Conservation (phyloP, 495 filamentous ascomycete species). For the Diplogelasinospora grovesii region DNA sequence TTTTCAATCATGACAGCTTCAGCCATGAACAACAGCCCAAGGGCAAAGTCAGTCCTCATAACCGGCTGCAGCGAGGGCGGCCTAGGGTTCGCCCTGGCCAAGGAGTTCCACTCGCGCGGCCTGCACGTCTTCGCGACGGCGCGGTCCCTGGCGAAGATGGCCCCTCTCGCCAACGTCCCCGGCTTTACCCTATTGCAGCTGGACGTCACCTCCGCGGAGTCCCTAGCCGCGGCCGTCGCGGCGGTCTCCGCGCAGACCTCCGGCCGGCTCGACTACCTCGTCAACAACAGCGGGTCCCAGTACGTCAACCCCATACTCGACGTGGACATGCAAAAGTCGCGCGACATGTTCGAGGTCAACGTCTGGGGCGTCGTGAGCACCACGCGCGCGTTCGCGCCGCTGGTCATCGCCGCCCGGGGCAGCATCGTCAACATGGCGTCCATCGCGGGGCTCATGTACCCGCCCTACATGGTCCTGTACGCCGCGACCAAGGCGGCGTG, state of each 20-base stretch:
- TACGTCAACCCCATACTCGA: slow-evolving; percentile 31
- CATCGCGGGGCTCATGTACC: background rate
- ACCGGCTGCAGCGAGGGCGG: slow-evolving; percentile 41
- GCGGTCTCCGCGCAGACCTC: slow-evolving; percentile 14
- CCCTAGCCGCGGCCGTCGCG: slow-evolving; percentile 28
- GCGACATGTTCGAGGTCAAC: slow-evolving; percentile 41
- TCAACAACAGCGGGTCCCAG: slow-evolving; percentile 43
- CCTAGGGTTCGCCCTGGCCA: slow-evolving; percentile 37
- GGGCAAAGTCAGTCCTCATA: slow-evolving; percentile 23
- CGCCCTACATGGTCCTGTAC: slow-evolving; percentile 22
- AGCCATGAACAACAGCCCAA: no score
- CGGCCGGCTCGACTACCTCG: slow-evolving; percentile 34
- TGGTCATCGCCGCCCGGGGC: slow-evolving; percentile 38
- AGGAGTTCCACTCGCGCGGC: slow-evolving; percentile 28
- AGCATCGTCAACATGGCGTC: slow-evolving; percentile 40
- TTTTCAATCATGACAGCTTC: no score
- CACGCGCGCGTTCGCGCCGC: slow-evolving; percentile 34
- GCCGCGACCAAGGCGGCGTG: slow-evolving; percentile 30
- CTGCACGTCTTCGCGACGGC: slow-evolving; percentile 38
- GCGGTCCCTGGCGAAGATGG: slow-evolving; percentile 7
- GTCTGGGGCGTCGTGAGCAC: slow-evolving; percentile 31
- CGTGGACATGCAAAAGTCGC: slow-evolving; percentile 9
- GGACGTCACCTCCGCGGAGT: slow-evolving; percentile 30
- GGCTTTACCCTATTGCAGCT: slow-evolving; percentile 31
- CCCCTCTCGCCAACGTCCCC: background rate